These are phyloP conservation scores for Saturnispora serradocipensis DNA, from an alignment of 805 yeast genomes.

Conservation along the genomic window DNA sequence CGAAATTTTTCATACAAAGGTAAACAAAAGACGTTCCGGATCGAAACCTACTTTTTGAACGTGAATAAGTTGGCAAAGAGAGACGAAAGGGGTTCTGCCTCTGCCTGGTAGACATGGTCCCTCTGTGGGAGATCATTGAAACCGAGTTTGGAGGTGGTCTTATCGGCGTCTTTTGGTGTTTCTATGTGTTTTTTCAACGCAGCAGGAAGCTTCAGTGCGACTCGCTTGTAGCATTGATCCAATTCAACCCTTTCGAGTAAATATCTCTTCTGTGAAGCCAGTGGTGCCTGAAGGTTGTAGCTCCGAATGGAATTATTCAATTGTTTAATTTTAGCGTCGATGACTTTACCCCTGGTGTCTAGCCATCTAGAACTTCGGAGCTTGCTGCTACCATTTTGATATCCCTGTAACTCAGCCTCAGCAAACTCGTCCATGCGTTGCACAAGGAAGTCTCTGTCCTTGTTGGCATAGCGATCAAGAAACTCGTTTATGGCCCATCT, in stretches of 20 bases:
- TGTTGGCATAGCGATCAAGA: slow-evolving; percentile 21
- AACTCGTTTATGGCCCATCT: slow-evolving; percentile 23
- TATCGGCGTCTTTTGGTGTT: background rate
- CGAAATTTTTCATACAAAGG: background rate
- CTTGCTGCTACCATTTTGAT: background rate
- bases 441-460: slow-evolving; percentile 14
- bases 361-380: slow-evolving; percentile 32
- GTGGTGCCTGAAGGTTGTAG: slow-evolving; percentile 57
- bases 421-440: slow-evolving; percentile 13
- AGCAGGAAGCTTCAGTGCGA: slow-evolving; percentile 19
- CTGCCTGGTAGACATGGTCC: slow-evolving; percentile 19
- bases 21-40: background rate
- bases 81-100: slow-evolving; percentile 24
- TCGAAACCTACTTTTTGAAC: background rate
- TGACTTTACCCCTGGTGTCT: slow-evolving; percentile 22
- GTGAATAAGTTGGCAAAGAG: slow-evolving; percentile 21
- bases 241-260: slow-evolving; percentile 37
- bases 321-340: slow-evolving; percentile 28
- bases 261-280: slow-evolving; percentile 50
- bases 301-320: slow-evolving; percentile 45
- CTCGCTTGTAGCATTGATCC: slow-evolving; percentile 29
- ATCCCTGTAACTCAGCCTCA: slow-evolving; percentile 15
- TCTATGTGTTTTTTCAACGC: slow-evolving; percentile 17
- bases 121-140: slow-evolving; percentile 19
- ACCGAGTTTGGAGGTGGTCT: slow-evolving; percentile 5